Conservation (phyloP, 768 basidiomycete genomes). For the Russula dissimulans region DNA sequence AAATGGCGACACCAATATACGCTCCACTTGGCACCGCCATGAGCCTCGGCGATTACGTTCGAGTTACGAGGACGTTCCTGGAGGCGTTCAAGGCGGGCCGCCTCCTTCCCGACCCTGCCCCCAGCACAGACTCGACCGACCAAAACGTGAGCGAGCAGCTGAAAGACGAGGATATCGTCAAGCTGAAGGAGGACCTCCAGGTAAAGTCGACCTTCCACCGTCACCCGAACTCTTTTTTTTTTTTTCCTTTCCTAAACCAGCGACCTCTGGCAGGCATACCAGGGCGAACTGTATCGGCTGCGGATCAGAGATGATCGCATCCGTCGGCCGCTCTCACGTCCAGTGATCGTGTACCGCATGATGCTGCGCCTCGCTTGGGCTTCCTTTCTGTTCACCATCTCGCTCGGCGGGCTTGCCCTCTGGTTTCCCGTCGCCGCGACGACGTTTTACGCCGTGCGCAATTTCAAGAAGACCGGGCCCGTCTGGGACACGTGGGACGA, state of each 20-base stretch:
- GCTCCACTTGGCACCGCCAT: constrained; percentile 82
- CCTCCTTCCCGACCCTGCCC: constrained; percentile 23
- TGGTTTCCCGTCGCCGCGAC: constrained; percentile 75
- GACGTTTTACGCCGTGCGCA: constrained; percentile 59
- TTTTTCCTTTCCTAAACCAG: background rate
- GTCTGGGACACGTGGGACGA: constrained; percentile 85
- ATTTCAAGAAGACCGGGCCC: constrained; percentile 75
- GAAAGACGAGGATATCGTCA: constrained; percentile 17
- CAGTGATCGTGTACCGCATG: constrained; percentile 53
- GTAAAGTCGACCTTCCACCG: constrained; percentile 28
- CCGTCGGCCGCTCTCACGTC: constrained; percentile 49
- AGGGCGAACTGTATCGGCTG: constrained; percentile 55
- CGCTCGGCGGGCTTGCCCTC: constrained; percentile 67
- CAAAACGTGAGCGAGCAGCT: constrained; percentile 19
- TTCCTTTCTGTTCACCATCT: constrained; percentile 50
- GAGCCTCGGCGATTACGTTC: constrained; percentile 77
- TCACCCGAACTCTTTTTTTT: background rate
- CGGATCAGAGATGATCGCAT: constrained; percentile 84
- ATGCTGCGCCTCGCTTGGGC: constrained; percentile 57
- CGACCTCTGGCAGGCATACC: constrained; percentile 46
- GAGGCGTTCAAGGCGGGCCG: constrained; percentile 53
- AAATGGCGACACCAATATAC: constrained; percentile 72
- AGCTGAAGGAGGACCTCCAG: constrained; percentile 45
- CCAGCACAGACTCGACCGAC: constrained; percentile 20
- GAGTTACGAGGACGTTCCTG: constrained; percentile 64